phyloP scores from a whole-genome alignment of 1,284 basidiomycete species.

The Puccinia coronata region DNA sequence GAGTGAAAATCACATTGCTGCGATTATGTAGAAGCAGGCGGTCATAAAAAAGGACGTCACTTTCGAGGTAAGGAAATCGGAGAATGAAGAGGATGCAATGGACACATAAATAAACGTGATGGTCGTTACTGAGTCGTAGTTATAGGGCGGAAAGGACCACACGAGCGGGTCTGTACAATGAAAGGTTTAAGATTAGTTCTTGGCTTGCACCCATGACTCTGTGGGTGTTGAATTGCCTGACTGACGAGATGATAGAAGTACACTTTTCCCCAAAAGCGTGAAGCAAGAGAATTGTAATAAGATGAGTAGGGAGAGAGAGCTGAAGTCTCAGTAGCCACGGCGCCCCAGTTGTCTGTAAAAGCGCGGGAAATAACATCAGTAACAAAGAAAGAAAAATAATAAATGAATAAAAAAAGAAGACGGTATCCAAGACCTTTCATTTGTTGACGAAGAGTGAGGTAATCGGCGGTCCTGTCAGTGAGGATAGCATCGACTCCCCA shows the following conservation, averaged over 20 bases:
- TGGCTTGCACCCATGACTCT: not conserved
- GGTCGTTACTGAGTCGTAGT: slow-evolving; percentile 23
- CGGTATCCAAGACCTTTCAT: slow-evolving; percentile 71
- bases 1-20: too few species aligned
- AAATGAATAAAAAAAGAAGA: too few species aligned
- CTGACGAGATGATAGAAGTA: slow-evolving; percentile 16
- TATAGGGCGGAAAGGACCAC: slow-evolving; percentile 32
- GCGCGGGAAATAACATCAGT: too few species aligned
- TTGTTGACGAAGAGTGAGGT: slow-evolving; percentile 71
- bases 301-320: slow-evolving; percentile 37
- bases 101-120: too few species aligned
- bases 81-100: too few species aligned
- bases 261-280: slow-evolving; percentile 4
- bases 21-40: too few species aligned
- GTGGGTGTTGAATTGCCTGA: too few species aligned
- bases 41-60: too few species aligned
- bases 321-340: slow-evolving; percentile 32
- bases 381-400: too few species aligned
- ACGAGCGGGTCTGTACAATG: slow-evolving; percentile 23
- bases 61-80: too few species aligned
- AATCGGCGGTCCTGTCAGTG: slow-evolving; percentile 77
- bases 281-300: slow-evolving; percentile 22
- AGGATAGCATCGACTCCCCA: slow-evolving; percentile 90
- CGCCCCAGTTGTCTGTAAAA: slow-evolving; percentile 33
- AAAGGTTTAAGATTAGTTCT: not conserved